Percentiles rank a stretch among this genome's conserved stretches.
Evolutionary conservation across 352 stramenopile genomes (phyloP).

Genomic region (Globisporangium camurandrum): DNA sequence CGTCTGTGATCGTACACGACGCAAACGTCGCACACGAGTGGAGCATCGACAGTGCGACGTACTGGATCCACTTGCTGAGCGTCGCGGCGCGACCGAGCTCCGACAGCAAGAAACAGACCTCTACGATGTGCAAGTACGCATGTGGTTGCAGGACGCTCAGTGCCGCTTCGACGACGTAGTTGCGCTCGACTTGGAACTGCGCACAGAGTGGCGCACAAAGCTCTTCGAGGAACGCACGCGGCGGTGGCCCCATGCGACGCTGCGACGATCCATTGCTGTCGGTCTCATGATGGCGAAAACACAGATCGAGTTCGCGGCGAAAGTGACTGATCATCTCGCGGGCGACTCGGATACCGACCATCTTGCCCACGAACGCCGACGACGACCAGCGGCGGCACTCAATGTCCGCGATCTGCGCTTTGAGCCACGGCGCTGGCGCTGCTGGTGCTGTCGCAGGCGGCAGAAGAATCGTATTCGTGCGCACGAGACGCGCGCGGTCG

Average conservation of each 20-base stretch:
- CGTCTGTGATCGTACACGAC: conserved; percentile 62
- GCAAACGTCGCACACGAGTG: conserved; percentile 74
- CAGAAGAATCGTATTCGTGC: conserved; percentile 41
- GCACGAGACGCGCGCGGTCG: conserved; percentile 16
- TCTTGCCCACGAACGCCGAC: conserved; percentile 81
- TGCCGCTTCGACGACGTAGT: conserved; percentile 71
- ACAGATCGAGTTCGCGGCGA: conserved; percentile 47
- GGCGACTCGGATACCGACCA: conserved; percentile 78
- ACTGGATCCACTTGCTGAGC: conserved; percentile 77
- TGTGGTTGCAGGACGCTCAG: conserved; percentile 76
- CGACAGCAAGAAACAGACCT: conserved; percentile 72
- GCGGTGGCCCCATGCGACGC: conserved; percentile 17
- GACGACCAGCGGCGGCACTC: conserved; percentile 81
- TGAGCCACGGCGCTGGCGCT: conserved; percentile 50
- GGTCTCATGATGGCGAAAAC: conserved; percentile 25
- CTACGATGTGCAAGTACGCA: conserved; percentile 74
- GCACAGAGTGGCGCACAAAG: conserved; percentile 63
- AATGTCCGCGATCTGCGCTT: conserved; percentile 79
- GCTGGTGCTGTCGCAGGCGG: conserved; percentile 24
- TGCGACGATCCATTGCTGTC: not conserved
- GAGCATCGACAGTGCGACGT: conserved; percentile 71
- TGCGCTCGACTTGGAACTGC: conserved; percentile 74
- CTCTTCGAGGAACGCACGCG: conserved; percentile 63
- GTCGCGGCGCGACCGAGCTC: conserved; percentile 43
- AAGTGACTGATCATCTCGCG: conserved; percentile 84